These are phyloP conservation scores for Blastobotrys buckinghamii DNA, from an alignment of 1,139 yeast genomes.

Conservation along the genomic window DNA sequence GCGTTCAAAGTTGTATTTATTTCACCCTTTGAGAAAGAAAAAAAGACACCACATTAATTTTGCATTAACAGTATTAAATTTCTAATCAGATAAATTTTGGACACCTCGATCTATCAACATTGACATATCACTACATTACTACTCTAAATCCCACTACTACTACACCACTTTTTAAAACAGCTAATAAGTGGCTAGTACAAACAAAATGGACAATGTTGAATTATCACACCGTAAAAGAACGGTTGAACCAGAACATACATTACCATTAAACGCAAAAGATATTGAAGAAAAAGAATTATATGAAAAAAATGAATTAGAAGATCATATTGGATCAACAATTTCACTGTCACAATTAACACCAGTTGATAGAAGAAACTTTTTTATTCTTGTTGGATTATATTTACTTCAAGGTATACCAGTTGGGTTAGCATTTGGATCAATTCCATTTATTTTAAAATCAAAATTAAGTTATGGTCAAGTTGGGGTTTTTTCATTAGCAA, in stretches of 20 bases:
- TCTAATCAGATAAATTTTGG: no score
- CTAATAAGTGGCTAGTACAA: no score
- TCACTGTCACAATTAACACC: conserved; percentile 24
- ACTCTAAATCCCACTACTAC: not conserved
- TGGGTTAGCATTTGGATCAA: conserved; percentile 90
- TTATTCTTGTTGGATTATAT: conserved; percentile 64
- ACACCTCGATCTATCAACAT: no score
- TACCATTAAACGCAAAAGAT: conserved; percentile 14
- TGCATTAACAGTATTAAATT: no score
- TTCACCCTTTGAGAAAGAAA: no score
- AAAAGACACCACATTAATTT: no score
- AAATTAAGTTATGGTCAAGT: conserved; percentile 82
- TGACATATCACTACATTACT: not conserved
- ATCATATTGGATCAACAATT: conserved; percentile 3
- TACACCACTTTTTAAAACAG: not conserved
- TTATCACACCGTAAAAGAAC: conserved; percentile 19
- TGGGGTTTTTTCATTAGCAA: conserved; percentile 84
- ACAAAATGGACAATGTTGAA: conserved; percentile 13
- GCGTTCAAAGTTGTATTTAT: no score
- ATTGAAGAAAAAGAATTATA: conserved; percentile 6
- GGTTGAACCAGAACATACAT: conserved; percentile 14
- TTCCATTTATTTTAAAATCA: conserved; percentile 86
- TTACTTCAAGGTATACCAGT: conserved; percentile 92
- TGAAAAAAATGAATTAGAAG: not conserved
- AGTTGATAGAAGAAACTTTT: conserved; percentile 53